Evolutionary conservation across 441 rosid genomes (phyloP).

Genomic region (Gossypium gossypioides): DNA sequence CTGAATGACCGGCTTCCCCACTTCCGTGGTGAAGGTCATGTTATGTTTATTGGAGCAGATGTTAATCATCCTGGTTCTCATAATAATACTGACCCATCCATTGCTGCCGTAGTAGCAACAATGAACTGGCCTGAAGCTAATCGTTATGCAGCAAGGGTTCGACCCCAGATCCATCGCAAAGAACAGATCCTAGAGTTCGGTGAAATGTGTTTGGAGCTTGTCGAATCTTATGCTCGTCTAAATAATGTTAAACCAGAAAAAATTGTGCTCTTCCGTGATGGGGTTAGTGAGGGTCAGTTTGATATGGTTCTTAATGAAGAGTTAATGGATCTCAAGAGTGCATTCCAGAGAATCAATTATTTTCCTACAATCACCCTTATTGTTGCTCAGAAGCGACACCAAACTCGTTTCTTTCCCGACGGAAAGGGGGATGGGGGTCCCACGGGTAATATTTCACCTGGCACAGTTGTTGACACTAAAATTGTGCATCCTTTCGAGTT

Average conservation of each 20-base stretch:
- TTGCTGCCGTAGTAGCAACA: conserved; percentile 48
- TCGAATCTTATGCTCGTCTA: conserved; percentile 23
- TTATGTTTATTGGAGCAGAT: conserved; percentile 52
- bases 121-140: conserved; percentile 54
- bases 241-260: conserved; percentile 32
- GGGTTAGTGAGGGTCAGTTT: conserved; percentile 56
- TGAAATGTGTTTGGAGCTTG: conserved; percentile 27
- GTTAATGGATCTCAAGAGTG: conserved; percentile 31
- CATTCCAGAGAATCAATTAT: conserved; percentile 22
- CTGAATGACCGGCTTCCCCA: conserved; percentile 28
- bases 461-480: conserved; percentile 49
- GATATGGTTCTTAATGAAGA: conserved; percentile 56
- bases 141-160: conserved; percentile 42
- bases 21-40: conserved; percentile 25
- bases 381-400: conserved; percentile 48
- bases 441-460: conserved; percentile 36
- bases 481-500: conserved; percentile 48
- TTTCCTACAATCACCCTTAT: conserved; percentile 36
- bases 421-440: conserved; percentile 20
- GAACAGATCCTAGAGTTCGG: conserved; percentile 41
- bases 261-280: conserved; percentile 46
- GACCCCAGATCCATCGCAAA: conserved; percentile 33
- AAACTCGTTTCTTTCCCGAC: conserved; percentile 43
- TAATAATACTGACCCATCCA: conserved; percentile 39
- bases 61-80: conserved; percentile 42